Base-by-base conservation (phyloP, 192 early-diverging fungal species). In the Coemansia asiatica region DNA sequence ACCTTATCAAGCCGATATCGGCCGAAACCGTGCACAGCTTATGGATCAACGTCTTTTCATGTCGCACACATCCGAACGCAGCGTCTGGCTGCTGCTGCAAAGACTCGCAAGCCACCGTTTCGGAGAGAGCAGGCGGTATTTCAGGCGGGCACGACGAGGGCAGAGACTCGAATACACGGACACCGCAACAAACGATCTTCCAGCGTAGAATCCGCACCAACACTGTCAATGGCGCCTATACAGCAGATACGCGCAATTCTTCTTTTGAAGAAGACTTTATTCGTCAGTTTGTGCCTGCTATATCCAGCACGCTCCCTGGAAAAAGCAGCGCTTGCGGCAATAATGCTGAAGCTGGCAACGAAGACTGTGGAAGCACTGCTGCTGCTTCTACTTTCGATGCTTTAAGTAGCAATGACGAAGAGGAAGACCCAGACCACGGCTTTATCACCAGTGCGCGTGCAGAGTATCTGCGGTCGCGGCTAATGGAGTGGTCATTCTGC, bases 401-500 rank as follows among this genome's bases (percentile, higher is more conserved):
- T 9, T 56, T 29, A 27, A 23, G 28, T 22, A 63, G 67, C 35
- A n/a, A n/a, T n/a, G 47, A 50, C 53, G 47, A 62, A 23, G 69
- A 65, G 35, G 61, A 64, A 23, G 38, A 44, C 40, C 29, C 64
- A n/a, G 77, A 74, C 25, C 46, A 63, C 22, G 66, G 44, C 38
- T 81, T 81, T 56, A 68, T 74, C 33, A 60, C 25, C 57, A 66
- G 78, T 31, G 53, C 78, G 4, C 72, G 72, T 10, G 66, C 72
- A 27, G 66, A 75, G 63, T 40, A 61, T 38, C 83, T 91, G n/a
- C 87, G 86, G 31, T 63, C 46, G 21, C 76, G 75, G 62, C 64
- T 92, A 2, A 72, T 83, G 18, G 85, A 85, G 31, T 90, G 91
- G 90, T 85, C 87, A 27, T 90, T 90, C 70, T 81, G 78, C 67